Conservation (phyloP, 169 alveolate species). For the Eimeria acervulina region DNA sequence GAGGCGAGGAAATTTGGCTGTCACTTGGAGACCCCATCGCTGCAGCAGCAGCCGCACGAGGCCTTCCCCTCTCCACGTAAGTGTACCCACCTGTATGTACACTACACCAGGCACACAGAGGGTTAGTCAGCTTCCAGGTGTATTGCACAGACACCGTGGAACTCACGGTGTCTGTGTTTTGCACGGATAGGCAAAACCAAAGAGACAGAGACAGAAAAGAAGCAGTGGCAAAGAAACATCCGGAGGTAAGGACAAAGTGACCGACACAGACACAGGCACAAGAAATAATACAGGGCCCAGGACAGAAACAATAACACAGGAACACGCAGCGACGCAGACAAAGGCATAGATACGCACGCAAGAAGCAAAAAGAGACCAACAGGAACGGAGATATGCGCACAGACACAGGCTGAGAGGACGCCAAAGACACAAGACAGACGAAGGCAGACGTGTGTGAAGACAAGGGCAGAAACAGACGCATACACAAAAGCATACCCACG, state of each 20-base stretch:
- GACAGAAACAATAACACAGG: not conserved
- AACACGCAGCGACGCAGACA: not conserved
- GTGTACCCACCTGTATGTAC: slow-evolving; percentile 37
- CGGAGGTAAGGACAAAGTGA: too few relatives aligned
- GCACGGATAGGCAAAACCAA: not conserved
- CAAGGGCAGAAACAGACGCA: too few relatives aligned
- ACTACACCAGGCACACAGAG: not conserved
- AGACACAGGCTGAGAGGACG: not conserved
- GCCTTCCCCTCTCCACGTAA: slow-evolving; percentile 56
- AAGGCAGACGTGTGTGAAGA: too few relatives aligned
- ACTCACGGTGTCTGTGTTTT: too few relatives aligned
- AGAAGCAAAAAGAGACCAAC: too few relatives aligned
- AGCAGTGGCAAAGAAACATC: not conserved
- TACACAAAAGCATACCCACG: too few relatives aligned
- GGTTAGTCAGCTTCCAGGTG: not conserved
- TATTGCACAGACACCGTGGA: not conserved
- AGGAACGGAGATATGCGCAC: too few relatives aligned
- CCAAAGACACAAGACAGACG: not conserved
- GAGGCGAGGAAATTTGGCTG: slow-evolving; percentile 25
- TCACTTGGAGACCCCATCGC: slow-evolving; percentile 21
- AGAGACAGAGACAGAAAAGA: not conserved
- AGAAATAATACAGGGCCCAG: not conserved
- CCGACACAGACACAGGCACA: not conserved
- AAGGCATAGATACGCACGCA: not conserved
- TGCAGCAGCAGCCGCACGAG: slow-evolving; percentile 54